These are phyloP conservation scores for Fraxinus paxiana DNA, from an alignment of 305 asterid genomes.

Conservation along the genomic window DNA sequence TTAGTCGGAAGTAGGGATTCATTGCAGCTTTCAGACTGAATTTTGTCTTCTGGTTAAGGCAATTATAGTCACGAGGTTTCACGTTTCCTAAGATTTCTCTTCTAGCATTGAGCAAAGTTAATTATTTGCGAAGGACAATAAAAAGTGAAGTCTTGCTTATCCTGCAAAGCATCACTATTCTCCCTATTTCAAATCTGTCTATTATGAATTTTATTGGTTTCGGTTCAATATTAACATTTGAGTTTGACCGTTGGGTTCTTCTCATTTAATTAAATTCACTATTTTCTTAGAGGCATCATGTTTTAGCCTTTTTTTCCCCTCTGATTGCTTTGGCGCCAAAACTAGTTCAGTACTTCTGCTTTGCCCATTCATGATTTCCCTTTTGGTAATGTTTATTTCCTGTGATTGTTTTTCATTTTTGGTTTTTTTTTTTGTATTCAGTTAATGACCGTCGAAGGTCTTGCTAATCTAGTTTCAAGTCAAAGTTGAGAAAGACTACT, in stretches of 20 bases:
- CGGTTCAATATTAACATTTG: not conserved
- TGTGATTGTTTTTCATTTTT: slow-evolving; percentile 13
- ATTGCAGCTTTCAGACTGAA: slow-evolving; percentile 3
- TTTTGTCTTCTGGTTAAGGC: not conserved
- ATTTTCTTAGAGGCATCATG: not conserved
- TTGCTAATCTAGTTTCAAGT: slow-evolving; percentile 30
- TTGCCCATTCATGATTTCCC: not conserved
- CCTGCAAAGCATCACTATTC: not conserved
- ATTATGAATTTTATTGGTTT: not conserved
- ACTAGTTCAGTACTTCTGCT: not conserved
- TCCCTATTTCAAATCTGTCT: not conserved
- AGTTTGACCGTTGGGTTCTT: not conserved
- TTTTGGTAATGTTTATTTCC: slow-evolving; percentile 12
- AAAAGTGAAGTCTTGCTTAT: not conserved
- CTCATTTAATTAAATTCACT: not conserved
- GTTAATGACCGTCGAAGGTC: slow-evolving; percentile 21
- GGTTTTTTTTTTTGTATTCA: slow-evolving; percentile 1
- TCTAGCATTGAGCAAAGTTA: not conserved
- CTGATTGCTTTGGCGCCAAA: not conserved
- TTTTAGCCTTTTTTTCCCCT: not conserved
- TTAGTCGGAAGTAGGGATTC: not conserved
- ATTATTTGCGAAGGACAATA: not conserved
- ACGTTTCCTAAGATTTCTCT: not conserved
- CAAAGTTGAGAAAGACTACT: slow-evolving; percentile 17
- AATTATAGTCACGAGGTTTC: not conserved